Evolutionary conservation across 768 basidiomycete species (phyloP).

Genomic region (Pleurotus eryngii): DNA sequence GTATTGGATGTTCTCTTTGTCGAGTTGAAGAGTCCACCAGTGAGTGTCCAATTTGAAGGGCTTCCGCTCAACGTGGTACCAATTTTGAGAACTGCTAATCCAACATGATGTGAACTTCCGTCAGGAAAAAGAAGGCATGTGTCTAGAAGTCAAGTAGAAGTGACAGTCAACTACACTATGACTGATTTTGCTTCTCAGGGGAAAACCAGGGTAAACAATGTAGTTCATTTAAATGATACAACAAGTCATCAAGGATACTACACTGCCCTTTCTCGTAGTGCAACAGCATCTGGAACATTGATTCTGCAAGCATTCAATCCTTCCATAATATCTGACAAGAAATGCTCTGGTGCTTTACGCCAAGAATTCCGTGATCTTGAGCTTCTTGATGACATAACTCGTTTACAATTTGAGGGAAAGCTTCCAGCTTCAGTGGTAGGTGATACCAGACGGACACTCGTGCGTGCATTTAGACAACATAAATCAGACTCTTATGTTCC

Average conservation of each 20-base stretch:
- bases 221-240: constrained; percentile 21
- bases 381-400: constrained; percentile 31
- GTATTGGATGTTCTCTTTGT: constrained; percentile 16
- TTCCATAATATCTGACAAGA: constrained; percentile 18
- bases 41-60: constrained; percentile 9
- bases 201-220: constrained; percentile 22
- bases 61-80: constrained; percentile 19
- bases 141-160: constrained; percentile 19
- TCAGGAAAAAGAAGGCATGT: constrained; percentile 15
- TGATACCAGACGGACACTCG: constrained; percentile 16
- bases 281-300: constrained; percentile 17
- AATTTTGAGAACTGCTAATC: constrained; percentile 4
- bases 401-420: constrained; percentile 15
- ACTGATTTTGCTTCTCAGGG: constrained; percentile 34
- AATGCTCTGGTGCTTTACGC: constrained; percentile 21
- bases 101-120: constrained; percentile 10
- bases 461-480: constrained; percentile 14
- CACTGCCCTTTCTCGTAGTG: constrained; percentile 25
- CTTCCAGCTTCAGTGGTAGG: constrained; percentile 15
- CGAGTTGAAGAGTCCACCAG: constrained; percentile 4
- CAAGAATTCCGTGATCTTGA: constrained; percentile 33
- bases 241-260: constrained; percentile 25
- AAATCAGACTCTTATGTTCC: constrained; percentile 22
- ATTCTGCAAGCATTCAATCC: constrained; percentile 24
- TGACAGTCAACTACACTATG: constrained; percentile 28